A percentile compares a stretch with the other conserved stretches of the same genome.
Evolutionary conservation across 192 early-diverging fungal species (phyloP).

Genomic region (Neocallimastix lanati): DNA sequence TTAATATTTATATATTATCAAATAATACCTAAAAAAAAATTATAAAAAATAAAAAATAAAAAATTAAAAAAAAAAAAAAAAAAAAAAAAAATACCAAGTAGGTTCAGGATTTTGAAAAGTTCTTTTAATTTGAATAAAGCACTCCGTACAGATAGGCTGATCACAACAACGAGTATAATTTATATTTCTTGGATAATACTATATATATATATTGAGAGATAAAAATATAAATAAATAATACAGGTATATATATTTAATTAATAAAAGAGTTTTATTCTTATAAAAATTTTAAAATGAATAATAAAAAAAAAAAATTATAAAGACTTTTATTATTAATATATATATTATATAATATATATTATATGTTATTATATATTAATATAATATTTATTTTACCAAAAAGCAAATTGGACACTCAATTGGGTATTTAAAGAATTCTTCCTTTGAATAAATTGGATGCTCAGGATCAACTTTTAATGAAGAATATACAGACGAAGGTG

Average conservation of each 20-base stretch:
- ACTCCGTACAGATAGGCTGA: constrained; percentile 90
- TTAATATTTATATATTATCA: no score
- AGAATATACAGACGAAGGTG: background rate
- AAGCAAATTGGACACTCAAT: constrained; percentile 93
- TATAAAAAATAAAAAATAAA: no score
- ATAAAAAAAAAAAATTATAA: no score
- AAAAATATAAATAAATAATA: no score
- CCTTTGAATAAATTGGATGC: background rate
- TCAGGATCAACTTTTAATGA: background rate
- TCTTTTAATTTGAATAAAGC: constrained; percentile 89
- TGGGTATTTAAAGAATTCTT: constrained; percentile 19
- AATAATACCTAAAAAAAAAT: no score
- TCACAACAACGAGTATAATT: constrained; percentile 90
- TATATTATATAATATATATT: no score
- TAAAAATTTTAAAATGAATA: no score
- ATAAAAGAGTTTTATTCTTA: no score
- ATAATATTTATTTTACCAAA: constrained; percentile 29
- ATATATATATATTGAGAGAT: background rate
- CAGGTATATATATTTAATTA: no score
- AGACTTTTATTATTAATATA: no score
- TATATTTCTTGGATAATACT: constrained; percentile 82
- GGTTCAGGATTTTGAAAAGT: constrained; percentile 45
- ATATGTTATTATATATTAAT: no score
- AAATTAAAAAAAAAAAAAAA: no score
- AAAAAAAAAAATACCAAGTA: constrained; percentile 12